Conservation (phyloP, 148 eudicot species). For the Dysphania ambrosioides region DNA sequence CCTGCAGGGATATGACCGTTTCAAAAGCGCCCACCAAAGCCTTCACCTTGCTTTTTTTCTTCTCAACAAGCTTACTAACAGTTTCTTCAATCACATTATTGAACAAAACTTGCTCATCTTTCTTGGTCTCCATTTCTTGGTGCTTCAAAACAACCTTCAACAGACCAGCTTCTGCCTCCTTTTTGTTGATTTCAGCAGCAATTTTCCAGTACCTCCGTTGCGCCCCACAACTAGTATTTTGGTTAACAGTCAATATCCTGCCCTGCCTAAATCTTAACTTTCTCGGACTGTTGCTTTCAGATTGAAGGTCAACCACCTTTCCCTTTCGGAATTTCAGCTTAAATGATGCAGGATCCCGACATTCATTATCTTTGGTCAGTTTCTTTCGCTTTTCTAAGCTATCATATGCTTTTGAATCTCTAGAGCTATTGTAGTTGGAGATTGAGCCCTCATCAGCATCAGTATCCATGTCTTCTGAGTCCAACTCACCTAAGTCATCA, state of each 20-base stretch:
- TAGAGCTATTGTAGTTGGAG: conserved; percentile 20
- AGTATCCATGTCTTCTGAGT: conserved; percentile 33
- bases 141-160: conserved; percentile 67
- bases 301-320: conserved; percentile 49
- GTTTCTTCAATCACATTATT: conserved; percentile 92
- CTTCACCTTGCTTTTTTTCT: conserved; percentile 83
- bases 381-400: conserved; percentile 2
- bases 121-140: conserved; percentile 68
- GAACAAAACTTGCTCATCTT: conserved; percentile 49
- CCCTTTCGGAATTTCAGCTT: conserved; percentile 71
- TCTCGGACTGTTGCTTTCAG: conserved; percentile 39
- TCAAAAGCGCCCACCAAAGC: conserved; percentile 98
- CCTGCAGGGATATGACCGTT: conserved; percentile 79
- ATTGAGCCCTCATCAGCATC: conserved; percentile 36
- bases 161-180: conserved; percentile 24
- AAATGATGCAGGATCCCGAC: conserved; percentile 26
- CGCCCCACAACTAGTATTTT: conserved; percentile 24
- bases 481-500: conserved; percentile 29
- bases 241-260: conserved; percentile 27
- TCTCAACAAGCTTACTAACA: conserved; percentile 74
- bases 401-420: conserved; percentile 9
- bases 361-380: conserved; percentile 22
- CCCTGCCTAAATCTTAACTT: conserved; percentile 49
- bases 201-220: conserved; percentile 35
- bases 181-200: conserved; percentile 21